Evolutionary conservation across 2,329 filamentous ascomycete species (phyloP).

Genomic region (Lithohypha guttulata): DNA sequence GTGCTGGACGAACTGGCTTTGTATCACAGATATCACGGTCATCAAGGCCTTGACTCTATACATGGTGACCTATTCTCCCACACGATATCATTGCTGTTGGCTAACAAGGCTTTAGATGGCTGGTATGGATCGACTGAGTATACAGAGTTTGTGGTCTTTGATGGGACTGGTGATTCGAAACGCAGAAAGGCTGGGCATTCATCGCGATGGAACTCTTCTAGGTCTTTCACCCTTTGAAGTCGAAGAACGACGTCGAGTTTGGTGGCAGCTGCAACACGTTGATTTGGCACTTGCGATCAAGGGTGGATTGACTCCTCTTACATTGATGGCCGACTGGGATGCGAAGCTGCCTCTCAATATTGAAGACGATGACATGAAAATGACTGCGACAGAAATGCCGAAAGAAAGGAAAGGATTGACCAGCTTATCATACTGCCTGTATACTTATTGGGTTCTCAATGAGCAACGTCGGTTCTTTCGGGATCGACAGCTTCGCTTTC

Average conservation of each 20-base stretch:
- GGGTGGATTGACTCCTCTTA: constrained; percentile 9
- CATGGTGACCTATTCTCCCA: no score
- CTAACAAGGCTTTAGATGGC: constrained; percentile 10
- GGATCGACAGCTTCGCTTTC: constrained; percentile 8
- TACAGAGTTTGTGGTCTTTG: constrained; percentile 15
- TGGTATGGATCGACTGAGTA: constrained; percentile 11
- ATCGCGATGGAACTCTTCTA: constrained; percentile 12
- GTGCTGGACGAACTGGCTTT: constrained; percentile 11
- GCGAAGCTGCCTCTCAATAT: constrained; percentile 11
- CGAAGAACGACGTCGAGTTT: constrained; percentile 17
- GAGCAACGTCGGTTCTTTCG: constrained; percentile 4
- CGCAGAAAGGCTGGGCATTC: constrained; percentile 15
- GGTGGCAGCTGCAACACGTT: constrained; percentile 16
- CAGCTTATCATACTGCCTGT: constrained; percentile 11
- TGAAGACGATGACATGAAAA: constrained; percentile 10
- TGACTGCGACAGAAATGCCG: constrained; percentile 9
- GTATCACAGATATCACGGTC: constrained; percentile 12
- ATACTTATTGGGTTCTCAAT: constrained; percentile 6
- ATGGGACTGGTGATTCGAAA: constrained; percentile 16
- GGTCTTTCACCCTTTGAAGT: constrained; percentile 15
- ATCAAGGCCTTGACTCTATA: constrained; percentile 16
- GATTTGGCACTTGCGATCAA: constrained; percentile 13
- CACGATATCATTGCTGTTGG: no score
- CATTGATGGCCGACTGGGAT: constrained; percentile 10
- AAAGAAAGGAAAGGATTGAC: constrained; percentile 11